Evolutionary conservation across 495 filamentous ascomycete genomes (phyloP), one percentile per base, ranked within the genome.

Genomic region (Penicillium bialowiezense): DNA sequence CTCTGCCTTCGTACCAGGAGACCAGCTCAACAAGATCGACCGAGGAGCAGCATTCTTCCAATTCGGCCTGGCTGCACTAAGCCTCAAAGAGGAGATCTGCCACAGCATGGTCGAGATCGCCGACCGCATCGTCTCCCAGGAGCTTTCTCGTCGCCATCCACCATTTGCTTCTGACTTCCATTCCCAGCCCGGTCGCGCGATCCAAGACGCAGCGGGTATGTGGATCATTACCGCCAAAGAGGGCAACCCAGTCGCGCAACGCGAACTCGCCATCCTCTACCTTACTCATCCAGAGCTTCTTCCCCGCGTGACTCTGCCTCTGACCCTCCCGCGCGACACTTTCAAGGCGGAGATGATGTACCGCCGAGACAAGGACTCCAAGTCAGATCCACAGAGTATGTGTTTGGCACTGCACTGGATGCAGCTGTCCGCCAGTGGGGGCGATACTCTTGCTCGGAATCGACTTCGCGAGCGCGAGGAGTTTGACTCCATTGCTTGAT

Each of bases 361-460:
- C 48, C 66, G 64, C 10, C 68, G 70, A 24, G 70, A 68, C 10
- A 69, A 73, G 31, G 70, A 73, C 46, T 82, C 84, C 38, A 77
- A 77, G 50, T 76, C 78, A 36, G 91, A 98, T 62, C 90, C 93
- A 14, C 84, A 86, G 39, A 90, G 90, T 8, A 96, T 98, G 87
- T 96, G 92, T 60, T 78, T 97, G 44, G 92, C 95, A 3, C 87
- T 96, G 60, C 93, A 98, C 71, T 98, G 93, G 93, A 97, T 97
- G 93, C 90, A 91, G 72, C 72, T 91, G 52, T 90, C 89, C 33
- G 87, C 89, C 48, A 81, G 75, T 43, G 91, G 92, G 29, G 91
- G 91, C 8, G 93, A 98, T 66, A 81, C 88, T 59, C 75, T 97
- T 52, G 93, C 93, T 21, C 84, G 80, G 63, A 89, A 88, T 63